Evolutionary conservation across 305 asterid species (phyloP).

Genomic region (Ajuga reptans): DNA sequence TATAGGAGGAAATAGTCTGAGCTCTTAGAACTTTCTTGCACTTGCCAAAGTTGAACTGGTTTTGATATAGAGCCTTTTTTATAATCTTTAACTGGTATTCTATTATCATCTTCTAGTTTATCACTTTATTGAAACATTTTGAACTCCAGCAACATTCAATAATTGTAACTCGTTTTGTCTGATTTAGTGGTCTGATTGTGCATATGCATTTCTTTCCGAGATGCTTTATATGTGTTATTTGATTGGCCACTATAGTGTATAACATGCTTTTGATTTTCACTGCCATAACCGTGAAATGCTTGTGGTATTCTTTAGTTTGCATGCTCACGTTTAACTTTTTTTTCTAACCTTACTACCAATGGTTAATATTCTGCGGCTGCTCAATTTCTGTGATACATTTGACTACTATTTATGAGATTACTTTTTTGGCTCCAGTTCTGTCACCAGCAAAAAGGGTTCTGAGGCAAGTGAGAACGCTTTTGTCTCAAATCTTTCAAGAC

Average conservation of each 20-base stretch:
- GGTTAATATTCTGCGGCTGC: slow-evolving; percentile 1
- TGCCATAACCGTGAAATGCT: neutral
- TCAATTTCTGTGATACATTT: neutral
- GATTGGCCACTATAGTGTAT: neutral
- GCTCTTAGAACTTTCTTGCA: neutral
- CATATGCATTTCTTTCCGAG: neutral
- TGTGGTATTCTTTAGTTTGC: slow-evolving; percentile 9
- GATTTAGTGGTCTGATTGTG: neutral
- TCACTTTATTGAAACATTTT: neutral
- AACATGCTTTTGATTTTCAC: slow-evolving; percentile 2
- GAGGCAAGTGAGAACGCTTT: slow-evolving; percentile 60
- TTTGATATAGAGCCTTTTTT: neutral
- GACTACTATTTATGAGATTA: slow-evolving; percentile 2
- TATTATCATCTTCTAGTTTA: neutral
- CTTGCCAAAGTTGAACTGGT: neutral
- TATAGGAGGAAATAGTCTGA: neutral
- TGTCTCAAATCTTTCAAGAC: slow-evolving; percentile 59
- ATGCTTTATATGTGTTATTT: neutral
- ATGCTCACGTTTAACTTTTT: neutral
- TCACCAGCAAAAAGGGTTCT: slow-evolving; percentile 38
- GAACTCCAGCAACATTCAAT: neutral
- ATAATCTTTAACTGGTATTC: neutral
- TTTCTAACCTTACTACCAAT: neutral
- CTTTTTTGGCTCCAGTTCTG: slow-evolving; percentile 36
- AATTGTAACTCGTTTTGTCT: neutral